phyloP scores from a whole-genome alignment of 345 rosid genomes.

The Lepidium didymum region DNA sequence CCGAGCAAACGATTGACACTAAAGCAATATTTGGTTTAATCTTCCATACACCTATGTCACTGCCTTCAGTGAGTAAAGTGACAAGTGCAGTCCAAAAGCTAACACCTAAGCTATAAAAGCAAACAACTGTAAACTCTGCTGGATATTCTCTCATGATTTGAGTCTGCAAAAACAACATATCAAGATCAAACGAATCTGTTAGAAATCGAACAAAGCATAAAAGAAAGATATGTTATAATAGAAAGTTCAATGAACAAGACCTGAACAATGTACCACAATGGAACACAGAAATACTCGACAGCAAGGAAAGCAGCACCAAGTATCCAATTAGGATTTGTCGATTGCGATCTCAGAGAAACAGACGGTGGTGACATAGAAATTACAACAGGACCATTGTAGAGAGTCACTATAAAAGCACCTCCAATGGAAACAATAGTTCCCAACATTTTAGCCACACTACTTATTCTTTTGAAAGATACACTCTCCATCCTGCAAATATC shows the following conservation, averaged over 20 bases:
- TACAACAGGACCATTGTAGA: slow-evolving; percentile 67
- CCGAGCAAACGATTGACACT: slow-evolving; percentile 72
- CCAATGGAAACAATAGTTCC: slow-evolving; percentile 71
- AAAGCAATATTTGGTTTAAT: slow-evolving; percentile 47
- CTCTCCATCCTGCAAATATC: slow-evolving; percentile 61
- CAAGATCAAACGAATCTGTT: neutral
- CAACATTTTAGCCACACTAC: slow-evolving; percentile 70
- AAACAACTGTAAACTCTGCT: slow-evolving; percentile 71
- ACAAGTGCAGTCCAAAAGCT: slow-evolving; percentile 53
- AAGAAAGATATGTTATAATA: neutral
- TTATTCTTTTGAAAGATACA: slow-evolving; percentile 39
- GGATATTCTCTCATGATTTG: slow-evolving; percentile 88
- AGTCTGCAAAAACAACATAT: slow-evolving; percentile 33
- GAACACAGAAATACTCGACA: slow-evolving; percentile 55
- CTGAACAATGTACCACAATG: slow-evolving; percentile 91
- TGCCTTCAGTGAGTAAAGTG: slow-evolving; percentile 43
- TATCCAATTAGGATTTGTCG: slow-evolving; percentile 53
- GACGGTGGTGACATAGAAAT: slow-evolving; percentile 29
- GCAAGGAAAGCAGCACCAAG: slow-evolving; percentile 67
- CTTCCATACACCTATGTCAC: slow-evolving; percentile 54
- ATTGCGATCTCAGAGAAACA: slow-evolving; percentile 28
- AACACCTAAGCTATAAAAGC: slow-evolving; percentile 63
- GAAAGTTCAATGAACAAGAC: slow-evolving; percentile 27
- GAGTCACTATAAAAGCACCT: slow-evolving; percentile 75
- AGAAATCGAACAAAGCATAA: neutral